Base-by-base conservation (phyloP, 2,329 filamentous ascomycete species). In the Pyrenochaeta sp. region DNA sequence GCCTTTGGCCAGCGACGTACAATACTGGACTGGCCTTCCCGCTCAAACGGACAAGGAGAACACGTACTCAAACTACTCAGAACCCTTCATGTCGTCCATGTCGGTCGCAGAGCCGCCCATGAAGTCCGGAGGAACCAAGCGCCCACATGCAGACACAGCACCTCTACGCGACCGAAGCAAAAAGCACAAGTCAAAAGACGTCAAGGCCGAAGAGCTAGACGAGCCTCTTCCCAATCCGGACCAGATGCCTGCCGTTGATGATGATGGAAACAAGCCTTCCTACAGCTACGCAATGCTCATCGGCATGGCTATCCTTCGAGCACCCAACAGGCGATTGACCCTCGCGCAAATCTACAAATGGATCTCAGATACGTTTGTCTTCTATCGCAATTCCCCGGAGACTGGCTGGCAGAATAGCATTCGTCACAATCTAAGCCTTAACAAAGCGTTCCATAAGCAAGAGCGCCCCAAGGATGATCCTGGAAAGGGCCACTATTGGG, bases 321-420 rank as follows among this genome's bases (percentile, higher is more conserved):
- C 94, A 4, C 87, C 89, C 9, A 85, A 87, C 49, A 86, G 91
- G 48, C 87, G 89, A 38, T 79, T 97, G 51, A 97, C 94, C 1
- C 81, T 99, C 13, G 86, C 91, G 18, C 91, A 96, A 71, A 99
- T 99, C 59, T 99, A 97, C 81, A 96, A 96, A 68, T 99, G 94
- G 93, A 97, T 99, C 61, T 95, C 90, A n/a, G 90, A 95, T 68
- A 92, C 87, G 13, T 97, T 89, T 69, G 86, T 83, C 4, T 96
- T 93, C 73, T 99, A 97, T 53, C 68, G 68, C 76, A 86, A 83
- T 58, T 82, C 85, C 29, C 83, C 86, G 42, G 91, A 96, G 61
- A 85, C 89, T 8, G 93, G 94, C 52, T 99, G 94, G 94, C 93
- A 97, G 73, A 99, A 99, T 73, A 97, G 94, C 76, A 99, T 99